phyloP scores from a whole-genome alignment of 2,329 filamentous ascomycete genomes.

The Cordyceps militaris region DNA sequence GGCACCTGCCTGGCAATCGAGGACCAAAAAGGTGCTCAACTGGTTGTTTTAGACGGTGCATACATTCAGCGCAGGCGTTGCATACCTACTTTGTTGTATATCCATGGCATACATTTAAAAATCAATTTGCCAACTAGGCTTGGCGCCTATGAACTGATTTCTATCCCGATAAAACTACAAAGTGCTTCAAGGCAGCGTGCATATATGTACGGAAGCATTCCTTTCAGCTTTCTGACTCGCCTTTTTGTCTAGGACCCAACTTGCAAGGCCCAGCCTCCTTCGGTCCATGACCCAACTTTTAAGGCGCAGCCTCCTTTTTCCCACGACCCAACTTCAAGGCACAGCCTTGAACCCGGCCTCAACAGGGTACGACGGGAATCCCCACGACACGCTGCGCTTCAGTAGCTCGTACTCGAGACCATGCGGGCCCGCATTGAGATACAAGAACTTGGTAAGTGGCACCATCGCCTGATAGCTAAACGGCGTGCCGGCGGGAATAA shows the following conservation, averaged over 20 bases:
- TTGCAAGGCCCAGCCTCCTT: no score
- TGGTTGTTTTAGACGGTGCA: slow-evolving; percentile 6
- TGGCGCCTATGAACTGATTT: no score
- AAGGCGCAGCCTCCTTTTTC: background rate
- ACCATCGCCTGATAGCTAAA: slow-evolving; percentile 21
- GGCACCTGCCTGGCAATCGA: background rate
- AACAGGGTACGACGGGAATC: slow-evolving; percentile 17
- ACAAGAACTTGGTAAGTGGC: slow-evolving; percentile 22
- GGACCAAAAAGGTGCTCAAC: background rate
- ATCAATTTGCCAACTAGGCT: no score
- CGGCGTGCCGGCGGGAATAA: slow-evolving; percentile 18
- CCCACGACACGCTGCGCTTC: slow-evolving; percentile 17
- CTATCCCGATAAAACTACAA: background rate
- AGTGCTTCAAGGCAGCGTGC: background rate
- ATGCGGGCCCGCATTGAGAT: slow-evolving; percentile 20
- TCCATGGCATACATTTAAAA: no score
- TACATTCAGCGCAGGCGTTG: no score
- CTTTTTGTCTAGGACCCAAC: no score
- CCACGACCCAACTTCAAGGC: background rate
- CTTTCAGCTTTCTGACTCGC: background rate
- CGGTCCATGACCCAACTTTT: no score
- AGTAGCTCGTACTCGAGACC: slow-evolving; percentile 21
- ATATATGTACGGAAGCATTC: background rate
- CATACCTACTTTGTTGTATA: no score
- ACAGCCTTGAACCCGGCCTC: background rate